Percentiles rank a stretch among this genome's conserved stretches.
These are phyloP conservation scores for Lecanosticta acicola DNA, from an alignment of 2,329 filamentous ascomycete genomes.

Conservation along the genomic window DNA sequence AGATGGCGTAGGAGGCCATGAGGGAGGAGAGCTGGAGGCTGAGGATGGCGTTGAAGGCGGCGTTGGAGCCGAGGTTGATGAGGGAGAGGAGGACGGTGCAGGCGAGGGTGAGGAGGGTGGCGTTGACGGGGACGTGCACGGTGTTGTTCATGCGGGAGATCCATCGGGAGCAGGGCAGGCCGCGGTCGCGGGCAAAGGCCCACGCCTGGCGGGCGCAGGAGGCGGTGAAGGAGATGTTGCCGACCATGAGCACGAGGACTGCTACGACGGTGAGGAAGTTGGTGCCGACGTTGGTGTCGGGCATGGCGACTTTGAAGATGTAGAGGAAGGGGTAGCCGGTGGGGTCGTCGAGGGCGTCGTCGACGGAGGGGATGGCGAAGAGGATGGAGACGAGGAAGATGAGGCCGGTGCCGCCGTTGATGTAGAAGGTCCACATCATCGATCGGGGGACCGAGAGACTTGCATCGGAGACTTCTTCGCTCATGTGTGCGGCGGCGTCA, in stretches of 20 bases:
- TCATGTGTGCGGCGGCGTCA: conserved; percentile 25
- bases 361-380: conserved; percentile 18
- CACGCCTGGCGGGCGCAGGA: conserved; percentile 20
- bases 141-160: conserved; percentile 16
- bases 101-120: conserved; percentile 12
- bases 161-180: conserved; percentile 16
- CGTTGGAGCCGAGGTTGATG: conserved; percentile 20
- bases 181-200: conserved; percentile 16
- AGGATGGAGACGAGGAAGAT: conserved; percentile 17
- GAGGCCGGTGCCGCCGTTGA: conserved; percentile 17
- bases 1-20: conserved; percentile 21
- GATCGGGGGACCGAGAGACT: conserved; percentile 25
- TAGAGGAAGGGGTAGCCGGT: conserved; percentile 19
- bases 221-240: conserved; percentile 19
- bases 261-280: conserved; percentile 15
- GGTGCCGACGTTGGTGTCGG: conserved; percentile 14
- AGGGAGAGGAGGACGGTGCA: conserved; percentile 16
- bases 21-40: conserved; percentile 16
- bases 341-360: conserved; percentile 17
- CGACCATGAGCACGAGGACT: conserved; percentile 13
- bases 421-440: conserved; percentile 26
- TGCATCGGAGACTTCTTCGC: conserved; percentile 23
- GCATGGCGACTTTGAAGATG: conserved; percentile 17
- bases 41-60: conserved; percentile 19
- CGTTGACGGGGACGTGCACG: conserved; percentile 18